phyloP scores from a whole-genome alignment of 1,284 basidiomycete genomes.

The Tilletia setariae region DNA sequence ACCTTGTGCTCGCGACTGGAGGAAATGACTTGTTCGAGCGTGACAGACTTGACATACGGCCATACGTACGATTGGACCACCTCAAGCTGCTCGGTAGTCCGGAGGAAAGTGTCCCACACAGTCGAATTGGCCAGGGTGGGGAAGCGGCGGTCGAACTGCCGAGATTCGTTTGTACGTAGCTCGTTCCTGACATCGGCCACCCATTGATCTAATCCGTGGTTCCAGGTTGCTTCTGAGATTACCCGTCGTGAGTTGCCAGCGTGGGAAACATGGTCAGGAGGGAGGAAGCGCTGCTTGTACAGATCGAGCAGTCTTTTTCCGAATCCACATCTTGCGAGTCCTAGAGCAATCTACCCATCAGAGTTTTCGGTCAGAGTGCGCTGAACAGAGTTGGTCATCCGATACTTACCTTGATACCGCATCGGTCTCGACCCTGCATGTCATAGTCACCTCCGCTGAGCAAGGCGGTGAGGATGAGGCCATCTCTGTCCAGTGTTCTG shows the following conservation, averaged over 20 bases:
- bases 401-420: slow-evolving; percentile 31
- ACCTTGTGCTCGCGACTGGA: not conserved
- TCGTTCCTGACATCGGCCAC: slow-evolving; percentile 29
- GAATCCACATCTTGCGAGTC: slow-evolving; percentile 58
- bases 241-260: not conserved
- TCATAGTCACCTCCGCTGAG: slow-evolving; percentile 88
- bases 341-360: slow-evolving; percentile 55
- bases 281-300: slow-evolving; percentile 42
- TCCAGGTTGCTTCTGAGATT: slow-evolving; percentile 18
- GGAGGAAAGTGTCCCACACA: slow-evolving; percentile 19
- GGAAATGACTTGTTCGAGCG: not conserved
- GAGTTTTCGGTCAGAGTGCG: slow-evolving; percentile 14
- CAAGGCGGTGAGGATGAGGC: slow-evolving; percentile 78
- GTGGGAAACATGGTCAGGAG: slow-evolving; percentile 5
- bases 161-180: slow-evolving; percentile 31
- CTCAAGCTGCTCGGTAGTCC: slow-evolving; percentile 23
- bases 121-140: slow-evolving; percentile 28
- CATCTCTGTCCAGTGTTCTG: slow-evolving; percentile 65
- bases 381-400: not conserved
- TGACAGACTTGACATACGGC: not conserved
- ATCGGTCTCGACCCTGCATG: slow-evolving; percentile 43
- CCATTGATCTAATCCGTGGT: slow-evolving; percentile 29
- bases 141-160: slow-evolving; percentile 25
- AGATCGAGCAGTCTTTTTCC: slow-evolving; percentile 62
- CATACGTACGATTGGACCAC: slow-evolving; percentile 31